Percentiles rank a stretch among this genome's conserved stretches.
Evolutionary conservation across 345 rosid species (phyloP).

Genomic region (Lepidium sativum): DNA sequence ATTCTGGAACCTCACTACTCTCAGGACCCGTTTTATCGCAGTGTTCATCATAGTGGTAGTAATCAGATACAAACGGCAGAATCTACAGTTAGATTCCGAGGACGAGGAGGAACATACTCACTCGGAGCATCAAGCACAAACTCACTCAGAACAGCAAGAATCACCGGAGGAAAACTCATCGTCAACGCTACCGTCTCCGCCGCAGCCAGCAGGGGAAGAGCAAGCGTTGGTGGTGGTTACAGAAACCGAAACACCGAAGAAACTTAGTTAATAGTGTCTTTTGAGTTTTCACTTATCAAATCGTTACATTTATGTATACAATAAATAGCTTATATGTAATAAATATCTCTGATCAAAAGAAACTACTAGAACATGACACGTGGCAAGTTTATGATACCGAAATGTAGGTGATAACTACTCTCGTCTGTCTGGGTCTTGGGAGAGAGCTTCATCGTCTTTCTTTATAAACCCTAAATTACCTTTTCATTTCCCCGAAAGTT

Average conservation of each 20-base stretch:
- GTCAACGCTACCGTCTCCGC: too few relatives aligned
- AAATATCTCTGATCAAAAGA: background rate
- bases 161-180: background rate
- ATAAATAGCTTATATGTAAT: background rate
- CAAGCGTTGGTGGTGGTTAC: constrained; percentile 39
- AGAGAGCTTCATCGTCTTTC: constrained; percentile 6
- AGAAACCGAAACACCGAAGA: constrained; percentile 11
- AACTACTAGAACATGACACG: background rate
- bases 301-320: background rate
- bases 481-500: background rate
- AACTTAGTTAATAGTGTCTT: background rate
- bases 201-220: constrained; percentile 8
- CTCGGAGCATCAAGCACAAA: too few relatives aligned
- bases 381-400: background rate
- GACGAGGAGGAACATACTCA: constrained; percentile 26
- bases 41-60: constrained; percentile 73
- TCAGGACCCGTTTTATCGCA: constrained; percentile 79
- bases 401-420: constrained; percentile 18
- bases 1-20: constrained; percentile 83
- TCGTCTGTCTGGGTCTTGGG: constrained; percentile 11
- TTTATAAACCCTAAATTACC: constrained; percentile 21
- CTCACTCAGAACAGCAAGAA: background rate
- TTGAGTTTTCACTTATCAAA: background rate
- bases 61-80: constrained; percentile 53
- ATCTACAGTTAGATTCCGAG: constrained; percentile 27